Conservation (phyloP, 116 monocot genomes). For the Papilionanthe hybrid region DNA sequence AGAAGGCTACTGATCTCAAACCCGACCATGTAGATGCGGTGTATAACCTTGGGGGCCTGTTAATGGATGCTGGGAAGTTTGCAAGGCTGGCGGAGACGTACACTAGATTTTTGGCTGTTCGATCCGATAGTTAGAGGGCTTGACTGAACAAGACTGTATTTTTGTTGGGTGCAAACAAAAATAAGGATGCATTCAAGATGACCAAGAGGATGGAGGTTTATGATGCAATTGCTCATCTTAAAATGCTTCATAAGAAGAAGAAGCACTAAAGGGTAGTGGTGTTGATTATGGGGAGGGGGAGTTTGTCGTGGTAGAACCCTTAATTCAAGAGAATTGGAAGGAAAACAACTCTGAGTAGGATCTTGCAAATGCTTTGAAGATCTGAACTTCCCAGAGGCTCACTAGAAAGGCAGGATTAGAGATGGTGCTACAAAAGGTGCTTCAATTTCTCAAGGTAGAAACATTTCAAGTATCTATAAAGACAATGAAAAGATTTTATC, state of each 20-base stretch:
- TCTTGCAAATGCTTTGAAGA: slow-evolving; percentile 79
- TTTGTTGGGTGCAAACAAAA: slow-evolving; percentile 76
- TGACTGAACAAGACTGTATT: slow-evolving; percentile 85
- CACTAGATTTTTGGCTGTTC: slow-evolving; percentile 65
- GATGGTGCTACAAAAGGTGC: slow-evolving; percentile 68
- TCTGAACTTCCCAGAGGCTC: slow-evolving; percentile 75
- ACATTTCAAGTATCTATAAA: slow-evolving; percentile 84
- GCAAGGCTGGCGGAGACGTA: slow-evolving; percentile 91
- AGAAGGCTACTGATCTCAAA: slow-evolving; percentile 90
- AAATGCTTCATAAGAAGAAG: slow-evolving; percentile 73
- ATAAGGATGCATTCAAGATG: slow-evolving; percentile 91
- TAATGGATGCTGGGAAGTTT: slow-evolving; percentile 80
- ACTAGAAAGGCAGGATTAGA: slow-evolving; percentile 93
- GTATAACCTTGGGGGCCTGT: slow-evolving; percentile 87
- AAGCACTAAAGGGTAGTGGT: slow-evolving; percentile 8
- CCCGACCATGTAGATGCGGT: slow-evolving; percentile 88
- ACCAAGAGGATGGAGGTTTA: slow-evolving; percentile 94
- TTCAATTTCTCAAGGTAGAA: slow-evolving; percentile 72
- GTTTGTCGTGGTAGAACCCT: slow-evolving; percentile 68
- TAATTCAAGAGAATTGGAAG: slow-evolving; percentile 71
- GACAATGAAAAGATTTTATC: slow-evolving; percentile 84
- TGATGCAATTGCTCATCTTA: slow-evolving; percentile 87
- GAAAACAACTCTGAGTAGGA: slow-evolving; percentile 77
- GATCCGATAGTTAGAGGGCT: slow-evolving; percentile 77
- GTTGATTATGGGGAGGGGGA: slow-evolving; percentile 28